Base-by-base conservation (phyloP, 2,329 filamentous ascomycete genomes). In the Colletotrichum lentis region DNA sequence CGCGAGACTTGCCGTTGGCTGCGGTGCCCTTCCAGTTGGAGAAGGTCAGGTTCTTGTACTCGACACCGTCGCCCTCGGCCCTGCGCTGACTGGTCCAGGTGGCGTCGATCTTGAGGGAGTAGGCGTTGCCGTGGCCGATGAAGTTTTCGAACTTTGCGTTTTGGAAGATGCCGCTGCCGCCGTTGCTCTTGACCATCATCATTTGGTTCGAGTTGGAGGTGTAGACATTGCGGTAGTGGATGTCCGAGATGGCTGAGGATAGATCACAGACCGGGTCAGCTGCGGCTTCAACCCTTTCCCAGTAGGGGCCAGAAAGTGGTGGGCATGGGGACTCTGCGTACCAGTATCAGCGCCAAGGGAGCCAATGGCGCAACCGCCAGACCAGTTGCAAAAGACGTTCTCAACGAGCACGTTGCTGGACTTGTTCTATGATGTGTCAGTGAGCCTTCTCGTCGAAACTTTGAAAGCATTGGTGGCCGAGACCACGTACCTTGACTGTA, bases 171-270 rank as follows among this genome's bases (percentile, higher is more conserved):
- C 86, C 87, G 64, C 74, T 80, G 44, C 87, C 87, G 49, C 87
- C 87, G 72, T 87, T 85, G 61, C 82, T 84, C 76, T 89, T 89
- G 79, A 89, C 83, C 85, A 87, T 86, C 76, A 84, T 83, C 86
- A 88, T 88, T 73, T 89, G 85, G 79, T 89, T 89, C 11, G 83
- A 84, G n/a, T 80, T 78, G 77, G 80, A 82, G 37, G 86, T 88
- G 78, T 88, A 88, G 69, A 88, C 73, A 73, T 88, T 86, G 71
- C 79, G 77, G 77, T 88, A 88, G 35, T 78, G 74, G 67, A 88
- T 80, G 67, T 85, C 77, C 46, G 81, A 82, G 73, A 88, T 84
- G 67, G 83, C 79, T 64, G 5, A 67, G 27, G 6, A 18, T n/a
- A 12, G 31, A 5, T 20, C 7, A 16, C 16, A 16, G 31, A 5